These are phyloP conservation scores for Vitis hybrid DNA, from an alignment of 177 flowering plant species.

Conservation along the genomic window DNA sequence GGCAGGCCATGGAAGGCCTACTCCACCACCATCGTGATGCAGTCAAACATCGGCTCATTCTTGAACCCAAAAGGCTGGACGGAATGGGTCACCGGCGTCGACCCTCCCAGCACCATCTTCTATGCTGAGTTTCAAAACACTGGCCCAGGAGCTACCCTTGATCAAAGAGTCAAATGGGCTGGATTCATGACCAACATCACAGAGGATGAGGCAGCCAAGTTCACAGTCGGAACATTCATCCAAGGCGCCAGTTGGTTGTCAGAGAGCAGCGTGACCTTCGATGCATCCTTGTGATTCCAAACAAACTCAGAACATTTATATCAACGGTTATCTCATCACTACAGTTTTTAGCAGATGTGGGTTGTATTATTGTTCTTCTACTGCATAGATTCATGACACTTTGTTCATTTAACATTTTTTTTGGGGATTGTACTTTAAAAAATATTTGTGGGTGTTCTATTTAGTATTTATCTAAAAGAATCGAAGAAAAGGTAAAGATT, in stretches of 20 bases:
- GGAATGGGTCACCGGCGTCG: slow-evolving; percentile 25
- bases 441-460: no score
- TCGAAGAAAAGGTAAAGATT: no score
- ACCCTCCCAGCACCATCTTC: slow-evolving; percentile 39
- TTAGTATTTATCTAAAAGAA: no score
- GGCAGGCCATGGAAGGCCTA: slow-evolving; percentile 69
- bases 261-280: slow-evolving; percentile 34
- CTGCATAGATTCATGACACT: no score
- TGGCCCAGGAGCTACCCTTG: slow-evolving; percentile 48
- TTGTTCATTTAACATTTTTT: no score
- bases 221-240: slow-evolving; percentile 50
- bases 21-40: slow-evolving; percentile 63
- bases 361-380: no score
- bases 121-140: slow-evolving; percentile 63
- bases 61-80: slow-evolving; percentile 34
- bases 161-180: slow-evolving; percentile 49
- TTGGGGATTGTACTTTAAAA: no score
- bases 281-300: slow-evolving; percentile 19
- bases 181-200: slow-evolving; percentile 45
- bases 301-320: no score
- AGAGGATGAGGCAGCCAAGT: slow-evolving; percentile 43
- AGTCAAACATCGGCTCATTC: slow-evolving; percentile 39
- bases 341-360: no score
- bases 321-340: no score
- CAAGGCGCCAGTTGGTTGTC: slow-evolving; percentile 62